These are phyloP conservation scores for Penicillium fuscoglaucum DNA, from an alignment of 2,329 filamentous ascomycete species.

Conservation along the genomic window DNA sequence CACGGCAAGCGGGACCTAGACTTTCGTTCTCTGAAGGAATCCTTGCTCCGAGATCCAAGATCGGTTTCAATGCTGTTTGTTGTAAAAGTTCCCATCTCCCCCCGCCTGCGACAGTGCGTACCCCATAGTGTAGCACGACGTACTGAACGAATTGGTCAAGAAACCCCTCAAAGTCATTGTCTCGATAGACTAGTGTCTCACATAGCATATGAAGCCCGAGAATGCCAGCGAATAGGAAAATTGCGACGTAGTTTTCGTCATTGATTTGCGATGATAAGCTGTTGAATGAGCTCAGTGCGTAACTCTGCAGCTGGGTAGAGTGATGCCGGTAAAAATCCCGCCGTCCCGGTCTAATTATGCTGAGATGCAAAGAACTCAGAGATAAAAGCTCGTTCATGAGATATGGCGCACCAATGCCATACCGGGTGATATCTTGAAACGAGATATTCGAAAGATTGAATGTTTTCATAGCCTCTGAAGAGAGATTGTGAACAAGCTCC, in stretches of 20 bases:
- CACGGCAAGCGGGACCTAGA: constrained; percentile 6
- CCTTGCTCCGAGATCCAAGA: constrained; percentile 1
- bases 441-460: not conserved
- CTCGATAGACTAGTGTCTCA: constrained; percentile 48
- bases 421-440: constrained; percentile 6
- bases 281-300: constrained; percentile 24
- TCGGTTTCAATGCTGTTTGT: constrained; percentile 14
- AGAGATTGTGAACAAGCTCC: constrained; percentile 32
- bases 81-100: constrained; percentile 18
- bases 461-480: constrained; percentile 6
- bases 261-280: constrained; percentile 7
- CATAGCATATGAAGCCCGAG: constrained; percentile 47
- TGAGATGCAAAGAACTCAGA: constrained; percentile 48
- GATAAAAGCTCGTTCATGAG: constrained; percentile 52
- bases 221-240: constrained; percentile 25
- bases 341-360: constrained; percentile 40
- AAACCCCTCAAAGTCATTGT: constrained; percentile 39
- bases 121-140: constrained; percentile 30
- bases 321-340: constrained; percentile 29
- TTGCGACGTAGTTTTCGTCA: constrained; percentile 19
- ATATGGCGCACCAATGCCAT: constrained; percentile 38
- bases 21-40: constrained; percentile 3
- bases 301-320: constrained; percentile 40
- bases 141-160: constrained; percentile 29
- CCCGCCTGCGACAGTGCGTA: constrained; percentile 19